Evolutionary conservation across 83 land plant species (phyloP).

Genomic region (Diphasiastrum complanatum): DNA sequence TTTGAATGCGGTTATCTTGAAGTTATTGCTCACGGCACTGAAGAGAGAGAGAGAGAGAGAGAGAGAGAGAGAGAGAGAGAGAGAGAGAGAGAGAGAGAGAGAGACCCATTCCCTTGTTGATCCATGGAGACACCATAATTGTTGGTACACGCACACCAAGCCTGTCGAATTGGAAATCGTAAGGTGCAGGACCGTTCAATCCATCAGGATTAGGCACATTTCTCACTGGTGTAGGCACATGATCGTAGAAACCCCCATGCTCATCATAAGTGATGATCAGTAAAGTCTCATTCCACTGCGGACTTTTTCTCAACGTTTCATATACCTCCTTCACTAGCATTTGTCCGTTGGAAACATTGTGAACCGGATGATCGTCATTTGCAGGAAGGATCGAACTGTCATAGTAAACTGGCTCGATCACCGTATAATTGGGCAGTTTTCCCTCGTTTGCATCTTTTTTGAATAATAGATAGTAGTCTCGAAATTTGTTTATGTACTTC

Average conservation of each 20-base stretch:
- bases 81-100: not conserved
- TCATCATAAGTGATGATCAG: too few relatives aligned
- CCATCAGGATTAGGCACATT: too few relatives aligned
- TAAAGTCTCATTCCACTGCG: slow-evolving; percentile 15
- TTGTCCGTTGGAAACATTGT: too few relatives aligned
- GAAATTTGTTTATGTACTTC: slow-evolving; percentile 1
- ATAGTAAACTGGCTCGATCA: slow-evolving; percentile 5
- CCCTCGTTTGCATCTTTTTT: slow-evolving; percentile 4
- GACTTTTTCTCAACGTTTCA: slow-evolving; percentile 5
- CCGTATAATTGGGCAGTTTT: slow-evolving; percentile 8
- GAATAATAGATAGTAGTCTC: not conserved
- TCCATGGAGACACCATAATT: too few relatives aligned
- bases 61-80: slow-evolving; percentile 6
- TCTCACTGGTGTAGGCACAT: slow-evolving; percentile 5
- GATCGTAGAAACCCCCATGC: slow-evolving; percentile 15
- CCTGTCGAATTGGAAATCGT: not conserved
- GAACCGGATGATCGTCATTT: too few relatives aligned
- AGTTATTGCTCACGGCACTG: not conserved
- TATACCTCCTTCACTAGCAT: too few relatives aligned
- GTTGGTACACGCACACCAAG: not conserved
- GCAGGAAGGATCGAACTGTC: not conserved
- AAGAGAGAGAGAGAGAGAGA: not conserved
- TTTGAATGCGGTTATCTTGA: not conserved
- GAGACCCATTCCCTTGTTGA: too few relatives aligned
- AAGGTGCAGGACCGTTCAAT: not conserved